Conservation (phyloP, 2,329 filamentous ascomycete genomes). For the Juglanconis sp. region DNA sequence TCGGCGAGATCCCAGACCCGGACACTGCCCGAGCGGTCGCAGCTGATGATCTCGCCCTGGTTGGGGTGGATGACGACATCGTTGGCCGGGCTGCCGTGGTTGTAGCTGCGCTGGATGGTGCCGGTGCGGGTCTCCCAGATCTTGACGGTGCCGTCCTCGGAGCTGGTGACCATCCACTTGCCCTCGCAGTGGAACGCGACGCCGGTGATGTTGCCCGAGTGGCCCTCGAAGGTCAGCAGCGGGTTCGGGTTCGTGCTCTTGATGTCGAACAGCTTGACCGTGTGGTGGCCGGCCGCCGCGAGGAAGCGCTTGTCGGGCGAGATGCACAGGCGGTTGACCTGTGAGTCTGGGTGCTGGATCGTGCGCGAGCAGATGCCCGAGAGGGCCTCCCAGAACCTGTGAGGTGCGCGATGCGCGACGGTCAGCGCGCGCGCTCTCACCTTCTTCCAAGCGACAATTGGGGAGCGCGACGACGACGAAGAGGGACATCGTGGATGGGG, state of each 20-base stretch:
- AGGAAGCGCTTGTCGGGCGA: conserved; percentile 97
- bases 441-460: background rate
- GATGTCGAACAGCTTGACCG: conserved; percentile 97
- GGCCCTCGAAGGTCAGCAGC: conserved; percentile 89
- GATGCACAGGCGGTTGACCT: conserved; percentile 97
- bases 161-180: conserved; percentile 99
- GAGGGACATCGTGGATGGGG: background rate
- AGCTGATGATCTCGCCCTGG: conserved; percentile 96
- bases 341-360: conserved; percentile 95
- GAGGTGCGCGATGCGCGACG: conserved; percentile 5
- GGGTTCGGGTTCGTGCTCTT: conserved; percentile 96
- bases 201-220: conserved; percentile 93
- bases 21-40: conserved; percentile 88
- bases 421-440: background rate
- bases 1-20: conserved; percentile 95
- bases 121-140: conserved; percentile 92
- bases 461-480: background rate
- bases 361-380: conserved; percentile 97
- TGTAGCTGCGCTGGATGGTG: conserved; percentile 87
- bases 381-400: conserved; percentile 95
- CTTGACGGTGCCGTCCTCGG: conserved; percentile 93
- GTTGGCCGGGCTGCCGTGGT: conserved; percentile 83
- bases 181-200: conserved; percentile 98
- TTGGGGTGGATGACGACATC: conserved; percentile 99
- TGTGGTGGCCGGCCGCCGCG: conserved; percentile 74